Evolutionary conservation across 345 rosid species (phyloP), one percentile per base, ranked within the genome.

Genomic region (Aquilaria sinensis): DNA sequence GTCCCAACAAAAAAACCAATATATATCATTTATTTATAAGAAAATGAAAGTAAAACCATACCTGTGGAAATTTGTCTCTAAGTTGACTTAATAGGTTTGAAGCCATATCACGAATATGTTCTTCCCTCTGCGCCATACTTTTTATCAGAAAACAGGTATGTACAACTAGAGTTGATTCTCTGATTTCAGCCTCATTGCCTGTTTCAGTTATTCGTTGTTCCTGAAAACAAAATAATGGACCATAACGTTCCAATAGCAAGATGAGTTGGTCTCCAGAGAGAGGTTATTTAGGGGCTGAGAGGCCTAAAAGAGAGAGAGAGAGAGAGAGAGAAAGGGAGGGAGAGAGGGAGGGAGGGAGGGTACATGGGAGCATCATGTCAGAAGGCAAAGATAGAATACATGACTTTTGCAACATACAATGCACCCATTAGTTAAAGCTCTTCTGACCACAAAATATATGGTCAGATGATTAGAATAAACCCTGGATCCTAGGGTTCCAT

Each of bases 1-100:
- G 43, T 53, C 63, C 58, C 67, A 68, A 51, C 63, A 54, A 60
- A 61, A 23, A 46, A 13, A 79, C 45, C 32, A 23, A 49, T 37
- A 57, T 57, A 43, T 57, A 57, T 32, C 13, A 37, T 33, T 23
- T 23, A 23, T 8, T 52, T 32, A 54, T 57, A 59, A 51, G 31
- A 55, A 47, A n/a, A 53, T 41, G 61, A 60, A 37, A 37, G 43
- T 3, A 37, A 37, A 43, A 57, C 33, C 60, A 64, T 78, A 91
- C 99, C 99, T 89, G 99, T 66, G 97, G 90, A 79, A 95, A 95
- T 81, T 76, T 91, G 69, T 95, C 99, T 76, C 93, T 88, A 51
- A 95, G 93, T 75, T 89, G 96, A 70, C 81, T 74, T 84, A 95
- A 80, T 77, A 91, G 75, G 78, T 87, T 89, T 59, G 83, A 87